Conservation (phyloP, 495 filamentous ascomycete species). For the Xylaria flabelliformis region DNA sequence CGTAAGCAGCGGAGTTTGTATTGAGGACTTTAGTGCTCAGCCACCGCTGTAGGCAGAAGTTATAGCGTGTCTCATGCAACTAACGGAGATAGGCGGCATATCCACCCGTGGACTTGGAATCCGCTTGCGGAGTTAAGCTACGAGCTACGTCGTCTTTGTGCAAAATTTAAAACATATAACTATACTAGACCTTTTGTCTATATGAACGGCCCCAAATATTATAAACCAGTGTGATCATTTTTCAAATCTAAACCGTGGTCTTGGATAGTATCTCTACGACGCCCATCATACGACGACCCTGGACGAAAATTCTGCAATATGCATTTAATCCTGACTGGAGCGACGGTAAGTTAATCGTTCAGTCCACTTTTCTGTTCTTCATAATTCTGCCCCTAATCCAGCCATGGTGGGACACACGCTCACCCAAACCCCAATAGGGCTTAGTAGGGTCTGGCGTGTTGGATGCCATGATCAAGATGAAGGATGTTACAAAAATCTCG, state of each 20-base stretch:
- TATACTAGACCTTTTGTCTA: background rate
- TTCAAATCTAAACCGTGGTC: background rate
- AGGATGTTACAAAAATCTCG: conserved; percentile 65
- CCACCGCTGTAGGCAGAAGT: background rate
- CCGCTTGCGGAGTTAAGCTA: conserved; percentile 5
- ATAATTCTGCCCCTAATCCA: background rate
- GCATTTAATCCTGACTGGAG: conserved; percentile 79
- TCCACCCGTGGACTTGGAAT: background rate
- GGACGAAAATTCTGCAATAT: conserved; percentile 42
- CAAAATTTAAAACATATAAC: background rate
- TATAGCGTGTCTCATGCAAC: background rate
- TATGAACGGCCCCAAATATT: background rate
- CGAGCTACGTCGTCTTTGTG: background rate
- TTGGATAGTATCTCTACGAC: background rate
- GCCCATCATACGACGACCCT: background rate
- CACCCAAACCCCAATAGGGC: conserved; percentile 45
- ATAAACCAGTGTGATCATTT: background rate
- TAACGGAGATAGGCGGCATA: conserved; percentile 13
- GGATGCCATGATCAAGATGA: conserved; percentile 65
- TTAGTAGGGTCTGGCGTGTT: conserved; percentile 71
- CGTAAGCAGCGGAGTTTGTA: background rate
- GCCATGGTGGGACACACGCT: background rate
- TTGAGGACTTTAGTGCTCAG: background rate
- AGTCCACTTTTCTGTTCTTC: background rate
- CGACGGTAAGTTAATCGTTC: conserved; percentile 51